Conservation (phyloP, 169 alveolate species). For the Theileria equi region DNA sequence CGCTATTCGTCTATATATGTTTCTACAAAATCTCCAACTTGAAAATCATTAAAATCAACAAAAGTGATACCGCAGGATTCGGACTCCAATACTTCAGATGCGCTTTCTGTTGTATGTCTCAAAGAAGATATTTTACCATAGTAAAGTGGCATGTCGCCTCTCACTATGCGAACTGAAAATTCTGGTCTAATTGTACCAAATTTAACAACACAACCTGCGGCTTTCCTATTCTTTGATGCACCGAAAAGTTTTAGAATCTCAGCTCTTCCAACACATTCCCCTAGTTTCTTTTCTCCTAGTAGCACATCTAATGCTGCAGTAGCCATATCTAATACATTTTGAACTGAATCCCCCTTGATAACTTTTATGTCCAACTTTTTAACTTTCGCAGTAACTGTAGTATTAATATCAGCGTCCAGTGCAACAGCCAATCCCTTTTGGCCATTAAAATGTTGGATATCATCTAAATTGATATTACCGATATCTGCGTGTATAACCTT, state of each 20-base stretch:
- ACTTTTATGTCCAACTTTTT: constrained; percentile 2
- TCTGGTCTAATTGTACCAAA: constrained; percentile 31
- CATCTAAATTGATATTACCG: background rate
- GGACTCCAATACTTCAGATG: constrained; percentile 30
- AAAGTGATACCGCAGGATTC: constrained; percentile 58
- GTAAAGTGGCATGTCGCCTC: constrained; percentile 33
- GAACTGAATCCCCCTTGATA: constrained; percentile 31
- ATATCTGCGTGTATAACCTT: constrained; percentile 9
- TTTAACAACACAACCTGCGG: constrained; percentile 60
- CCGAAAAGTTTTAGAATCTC: constrained; percentile 42
- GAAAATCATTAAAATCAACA: constrained; percentile 50
- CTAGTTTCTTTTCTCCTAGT: constrained; percentile 28
- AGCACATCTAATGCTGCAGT: background rate
- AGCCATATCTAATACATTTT: constrained; percentile 35
- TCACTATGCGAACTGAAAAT: constrained; percentile 32
- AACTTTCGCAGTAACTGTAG: background rate
- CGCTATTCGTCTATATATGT: constrained; percentile 13
- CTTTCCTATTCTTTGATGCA: constrained; percentile 48
- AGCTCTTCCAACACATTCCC: constrained; percentile 36
- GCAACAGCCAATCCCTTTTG: background rate
- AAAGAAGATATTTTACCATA: constrained; percentile 51
- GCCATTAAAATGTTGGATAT: background rate
- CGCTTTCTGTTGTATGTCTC: constrained; percentile 41
- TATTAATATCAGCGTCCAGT: background rate
- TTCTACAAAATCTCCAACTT: constrained; percentile 55